These are phyloP conservation scores for Allantophomopsis cytisporea DNA, from an alignment of 2,329 filamentous ascomycete genomes.

Conservation along the genomic window DNA sequence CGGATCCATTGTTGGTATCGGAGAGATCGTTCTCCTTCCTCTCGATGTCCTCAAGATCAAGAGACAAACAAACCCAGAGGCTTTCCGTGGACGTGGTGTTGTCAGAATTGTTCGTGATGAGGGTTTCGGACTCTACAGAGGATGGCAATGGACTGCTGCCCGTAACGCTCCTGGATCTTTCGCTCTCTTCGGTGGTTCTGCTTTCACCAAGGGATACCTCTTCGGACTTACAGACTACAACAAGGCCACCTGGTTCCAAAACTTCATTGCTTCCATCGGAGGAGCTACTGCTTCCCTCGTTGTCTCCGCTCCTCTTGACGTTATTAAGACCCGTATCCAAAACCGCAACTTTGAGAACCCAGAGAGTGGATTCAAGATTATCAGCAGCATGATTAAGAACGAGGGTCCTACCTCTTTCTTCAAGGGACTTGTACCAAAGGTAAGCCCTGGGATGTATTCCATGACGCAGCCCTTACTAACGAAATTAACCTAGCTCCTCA, in stretches of 20 bases:
- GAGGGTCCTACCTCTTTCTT: slow-evolving; percentile 85
- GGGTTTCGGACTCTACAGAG: slow-evolving; percentile 89
- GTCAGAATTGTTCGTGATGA: slow-evolving; percentile 85
- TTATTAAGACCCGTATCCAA: slow-evolving; percentile 97
- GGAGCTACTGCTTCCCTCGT: slow-evolving; percentile 91
- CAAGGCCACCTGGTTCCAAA: slow-evolving; percentile 84
- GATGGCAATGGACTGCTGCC: slow-evolving; percentile 95
- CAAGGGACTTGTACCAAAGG: slow-evolving; percentile 92
- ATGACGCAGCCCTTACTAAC: not conserved
- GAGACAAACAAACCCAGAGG: slow-evolving; percentile 96
- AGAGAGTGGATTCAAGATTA: slow-evolving; percentile 82
- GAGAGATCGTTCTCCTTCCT: slow-evolving; percentile 88
- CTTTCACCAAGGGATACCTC: slow-evolving; percentile 93
- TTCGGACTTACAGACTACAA: slow-evolving; percentile 91
- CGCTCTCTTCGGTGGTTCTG: slow-evolving; percentile 92
- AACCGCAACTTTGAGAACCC: slow-evolving; percentile 98
- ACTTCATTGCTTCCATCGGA: slow-evolving; percentile 92
- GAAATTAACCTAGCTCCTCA: slow-evolving; percentile 50
- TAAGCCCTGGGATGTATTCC: slow-evolving; percentile 18
- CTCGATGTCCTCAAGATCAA: slow-evolving; percentile 99
- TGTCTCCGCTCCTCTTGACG: slow-evolving; percentile 90
- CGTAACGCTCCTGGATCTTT: slow-evolving; percentile 96
- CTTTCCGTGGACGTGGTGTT: slow-evolving; percentile 87
- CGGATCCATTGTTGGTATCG: slow-evolving; percentile 89
- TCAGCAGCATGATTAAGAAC: slow-evolving; percentile 84